These are phyloP conservation scores for Alternaria gansuensis DNA, from an alignment of 2,329 filamentous ascomycete genomes.

Conservation along the genomic window DNA sequence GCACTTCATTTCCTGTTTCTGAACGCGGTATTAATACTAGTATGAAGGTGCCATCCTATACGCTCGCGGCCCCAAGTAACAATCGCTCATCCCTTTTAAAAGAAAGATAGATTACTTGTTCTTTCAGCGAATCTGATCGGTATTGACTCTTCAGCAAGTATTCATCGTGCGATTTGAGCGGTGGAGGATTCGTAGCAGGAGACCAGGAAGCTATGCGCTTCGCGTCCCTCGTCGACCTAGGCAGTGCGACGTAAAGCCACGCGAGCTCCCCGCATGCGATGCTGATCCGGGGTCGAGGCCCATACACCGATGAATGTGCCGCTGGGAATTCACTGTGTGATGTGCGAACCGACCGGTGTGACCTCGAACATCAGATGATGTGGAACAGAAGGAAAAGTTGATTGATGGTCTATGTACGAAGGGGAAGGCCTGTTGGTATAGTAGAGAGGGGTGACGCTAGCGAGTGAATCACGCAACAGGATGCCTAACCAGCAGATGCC, in stretches of 20 bases:
- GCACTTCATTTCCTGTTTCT: not conserved
- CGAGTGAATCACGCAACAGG: no score
- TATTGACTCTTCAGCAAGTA: not conserved
- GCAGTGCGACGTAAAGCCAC: constrained; percentile 22
- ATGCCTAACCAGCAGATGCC: constrained; percentile 11
- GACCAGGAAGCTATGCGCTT: not conserved
- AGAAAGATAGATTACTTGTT: not conserved
- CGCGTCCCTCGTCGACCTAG: not conserved
- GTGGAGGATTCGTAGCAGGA: constrained; percentile 14
- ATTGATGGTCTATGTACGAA: no score
- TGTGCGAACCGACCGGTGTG: constrained; percentile 20
- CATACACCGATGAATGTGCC: not conserved
- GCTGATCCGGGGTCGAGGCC: constrained; percentile 5
- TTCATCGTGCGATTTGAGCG: not conserved
- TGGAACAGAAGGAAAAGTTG: no score
- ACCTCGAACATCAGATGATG: constrained; percentile 18
- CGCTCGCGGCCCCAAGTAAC: not conserved
- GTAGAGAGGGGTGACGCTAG: no score
- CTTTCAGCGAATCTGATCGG: not conserved
- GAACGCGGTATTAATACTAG: not conserved
- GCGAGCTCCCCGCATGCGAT: constrained; percentile 26
- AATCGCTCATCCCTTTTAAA: not conserved
- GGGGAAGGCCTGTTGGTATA: no score
- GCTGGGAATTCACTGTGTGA: constrained; percentile 13
- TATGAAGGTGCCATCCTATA: not conserved